Conservation (phyloP, 2,329 filamentous ascomycete species). For the Gliomastix tumulicola region DNA sequence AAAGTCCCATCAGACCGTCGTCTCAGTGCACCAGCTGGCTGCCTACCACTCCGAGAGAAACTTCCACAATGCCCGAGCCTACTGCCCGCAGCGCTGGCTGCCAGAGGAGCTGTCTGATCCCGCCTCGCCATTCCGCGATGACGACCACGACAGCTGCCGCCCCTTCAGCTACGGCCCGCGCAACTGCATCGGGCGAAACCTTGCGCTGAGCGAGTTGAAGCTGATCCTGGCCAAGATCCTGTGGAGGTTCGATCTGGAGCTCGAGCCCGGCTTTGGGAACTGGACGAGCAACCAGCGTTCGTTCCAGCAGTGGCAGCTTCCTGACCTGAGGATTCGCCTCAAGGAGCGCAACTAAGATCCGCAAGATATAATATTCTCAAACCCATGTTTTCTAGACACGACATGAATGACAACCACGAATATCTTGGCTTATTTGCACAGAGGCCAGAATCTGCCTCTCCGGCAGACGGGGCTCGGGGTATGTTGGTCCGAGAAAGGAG, state of each 20-base stretch:
- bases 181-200: slow-evolving; percentile 26
- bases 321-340: neutral
- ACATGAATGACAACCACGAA: too few species aligned
- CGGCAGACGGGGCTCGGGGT: too few species aligned
- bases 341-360: too few species aligned
- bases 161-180: too few species aligned
- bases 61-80: slow-evolving; percentile 5
- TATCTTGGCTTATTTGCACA: too few species aligned
- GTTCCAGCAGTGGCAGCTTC: neutral
- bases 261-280: too few species aligned
- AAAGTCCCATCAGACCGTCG: too few species aligned
- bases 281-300: neutral
- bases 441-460: too few species aligned
- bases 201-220: slow-evolving; percentile 36
- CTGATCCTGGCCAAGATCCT: slow-evolving; percentile 33
- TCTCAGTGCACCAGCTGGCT: slow-evolving; percentile 27
- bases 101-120: neutral
- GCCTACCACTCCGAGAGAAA: slow-evolving; percentile 17
- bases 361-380: too few species aligned
- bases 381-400: too few species aligned
- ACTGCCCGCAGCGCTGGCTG: slow-evolving; percentile 6
- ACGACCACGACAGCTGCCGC: neutral
- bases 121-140: neutral
- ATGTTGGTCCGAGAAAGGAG: too few species aligned
- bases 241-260: slow-evolving; percentile 30